Base-by-base conservation (phyloP, 208 protist species). In the Leptomonas seymouri region DNA sequence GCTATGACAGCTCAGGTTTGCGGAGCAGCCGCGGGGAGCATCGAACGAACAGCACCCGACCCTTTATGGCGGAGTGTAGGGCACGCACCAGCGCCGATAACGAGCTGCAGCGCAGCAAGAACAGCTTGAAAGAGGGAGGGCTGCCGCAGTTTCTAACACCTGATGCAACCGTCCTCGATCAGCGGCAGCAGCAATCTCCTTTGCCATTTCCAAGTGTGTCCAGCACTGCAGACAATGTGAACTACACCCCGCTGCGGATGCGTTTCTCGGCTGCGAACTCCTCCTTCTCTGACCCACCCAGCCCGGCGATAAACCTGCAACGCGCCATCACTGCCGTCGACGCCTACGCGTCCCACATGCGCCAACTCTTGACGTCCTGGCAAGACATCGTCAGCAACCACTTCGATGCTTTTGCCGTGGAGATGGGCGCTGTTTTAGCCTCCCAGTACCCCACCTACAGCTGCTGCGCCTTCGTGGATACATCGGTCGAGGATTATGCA, bases 281-380 rank as follows among this genome's bases (percentile, higher is more conserved):
- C n/a, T 45, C 45, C 12, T 8, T 45, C 6, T 59, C 34, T n/a
- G 36, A n/a, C 16, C 34, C 34, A 16, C 20, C 54, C 21, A 59
- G 28, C 34, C 5, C 54, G 3, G 54, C 42, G n/a, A 34, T 59
- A 20, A 34, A 59, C 54, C 34, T 59, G 54, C 54, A 41, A 34
- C 54, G 54, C 7, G 54, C 54, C 54, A 59, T 59, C 31, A 46
- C 34, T 34, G 54, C 34, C 34, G 54, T 59, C 34, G 54, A 59
- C 34, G 7, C 34, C n/a, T 45, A 59, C 54, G 54, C 54, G 20
- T 30, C 54, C 6, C 42, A 59, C 54, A 41, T 59, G 54, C 54
- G 54, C 54, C 3, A 15, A 12, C 16, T 59, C 8, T 34, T 59
- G 30, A 59, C 34, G 30, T 46, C 54, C 34, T 59, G 54, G 54